Percentiles rank a stretch among this genome's conserved stretches.
These are phyloP conservation scores for Kodamaea jinghongensis DNA, from an alignment of 805 yeast species.

Conservation along the genomic window DNA sequence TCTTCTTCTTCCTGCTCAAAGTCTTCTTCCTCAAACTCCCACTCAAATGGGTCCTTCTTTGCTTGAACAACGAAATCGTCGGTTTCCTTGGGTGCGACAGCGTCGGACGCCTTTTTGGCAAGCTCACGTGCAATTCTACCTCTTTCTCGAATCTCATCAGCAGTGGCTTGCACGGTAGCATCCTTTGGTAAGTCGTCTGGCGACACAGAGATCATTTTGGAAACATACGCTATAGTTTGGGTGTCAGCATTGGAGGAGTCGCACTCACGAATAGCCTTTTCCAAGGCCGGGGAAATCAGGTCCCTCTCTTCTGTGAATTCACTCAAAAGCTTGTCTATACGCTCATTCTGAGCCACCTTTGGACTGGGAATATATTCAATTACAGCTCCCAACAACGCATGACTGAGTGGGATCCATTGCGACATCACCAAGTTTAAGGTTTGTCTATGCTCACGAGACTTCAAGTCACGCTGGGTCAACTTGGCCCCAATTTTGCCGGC, in stretches of 20 bases:
- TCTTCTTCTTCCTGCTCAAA: constrained; percentile 36
- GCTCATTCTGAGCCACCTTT: constrained; percentile 61
- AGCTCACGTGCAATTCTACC: constrained; percentile 62
- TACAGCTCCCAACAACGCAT: constrained; percentile 79
- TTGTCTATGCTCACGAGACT: constrained; percentile 71
- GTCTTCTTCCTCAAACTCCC: constrained; percentile 50
- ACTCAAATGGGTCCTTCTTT: constrained; percentile 38
- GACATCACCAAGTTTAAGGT: constrained; percentile 68
- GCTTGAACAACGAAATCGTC: constrained; percentile 27
- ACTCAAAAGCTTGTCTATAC: constrained; percentile 63
- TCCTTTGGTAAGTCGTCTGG: constrained; percentile 71
- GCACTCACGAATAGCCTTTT: constrained; percentile 61
- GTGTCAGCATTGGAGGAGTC: constrained; percentile 57
- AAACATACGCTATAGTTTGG: constrained; percentile 66
- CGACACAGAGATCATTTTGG: constrained; percentile 86
- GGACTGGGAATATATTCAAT: constrained; percentile 88
- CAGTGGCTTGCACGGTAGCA: constrained; percentile 37
- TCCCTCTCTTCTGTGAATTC: constrained; percentile 29
- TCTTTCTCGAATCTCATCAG: constrained; percentile 60
- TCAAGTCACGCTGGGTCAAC: constrained; percentile 69
- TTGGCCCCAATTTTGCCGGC: constrained; percentile 66
- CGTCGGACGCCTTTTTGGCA: constrained; percentile 67
- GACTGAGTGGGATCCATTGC: constrained; percentile 93
- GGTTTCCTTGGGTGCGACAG: constrained; percentile 21
- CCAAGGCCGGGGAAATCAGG: constrained; percentile 47